Base-by-base conservation (phyloP, 495 filamentous ascomycete genomes). In the Mycothermus thermophilus region DNA sequence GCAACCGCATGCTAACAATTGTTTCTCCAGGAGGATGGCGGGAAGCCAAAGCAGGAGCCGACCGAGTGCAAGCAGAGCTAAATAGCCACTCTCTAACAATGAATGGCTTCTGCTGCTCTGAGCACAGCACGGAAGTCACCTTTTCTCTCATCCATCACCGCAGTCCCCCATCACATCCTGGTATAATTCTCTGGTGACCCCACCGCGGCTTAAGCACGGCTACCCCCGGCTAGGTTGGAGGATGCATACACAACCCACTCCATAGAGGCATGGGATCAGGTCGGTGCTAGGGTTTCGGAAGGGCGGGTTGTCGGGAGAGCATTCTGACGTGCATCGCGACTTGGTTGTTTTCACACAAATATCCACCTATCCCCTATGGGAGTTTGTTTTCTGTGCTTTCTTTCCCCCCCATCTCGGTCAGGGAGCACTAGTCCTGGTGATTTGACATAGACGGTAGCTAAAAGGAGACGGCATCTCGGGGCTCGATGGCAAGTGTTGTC, bases 41-140 rank as follows among this genome's bases (percentile, higher is more conserved):
- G 83, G 42, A 95, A 96, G 75, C 88, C 92, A 27, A 96, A 94
- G 75, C 87, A 94, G 60, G 92, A 99, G 65, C 80, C 92, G 41
- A 84, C 90, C 41, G 92, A 99, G 68, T 99, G 92, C 80, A 99
- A 96, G 72, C 92, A 96, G 69, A 96, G 86, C 66, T 99, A 77
- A 67, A 73, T 39, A 32, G 27, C n/a, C 17, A 20, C 8, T 12
- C 27, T 2, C 20, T 29, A 12, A 11, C 14, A 37, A 40, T 26
- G 21, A 24, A 21, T 29, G 24, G 26, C n/a, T n/a, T n/a, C n/a
- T n/a, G n/a, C n/a, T n/a, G n/a, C n/a, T n/a, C n/a, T n/a, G n/a
- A n/a, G n/a, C n/a, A n/a, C n/a, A n/a, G n/a, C n/a, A n/a, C n/a
- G n/a, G n/a, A n/a, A n/a, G n/a, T n/a, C n/a, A n/a, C n/a, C n/a